phyloP scores from a whole-genome alignment of 352 stramenopile species.

The Pythium grandisporangium region DNA sequence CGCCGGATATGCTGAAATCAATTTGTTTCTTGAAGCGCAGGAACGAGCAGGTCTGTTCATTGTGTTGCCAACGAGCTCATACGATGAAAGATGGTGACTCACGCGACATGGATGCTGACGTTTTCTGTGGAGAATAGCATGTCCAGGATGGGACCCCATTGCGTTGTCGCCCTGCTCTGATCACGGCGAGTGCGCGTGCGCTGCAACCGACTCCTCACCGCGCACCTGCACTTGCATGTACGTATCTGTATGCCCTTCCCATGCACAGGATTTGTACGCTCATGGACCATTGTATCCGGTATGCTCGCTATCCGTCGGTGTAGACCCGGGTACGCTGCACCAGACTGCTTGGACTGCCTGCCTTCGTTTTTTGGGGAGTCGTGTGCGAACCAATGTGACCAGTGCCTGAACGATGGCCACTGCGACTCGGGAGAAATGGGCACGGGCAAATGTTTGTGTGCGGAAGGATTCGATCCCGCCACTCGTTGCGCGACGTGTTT shows the following conservation, averaged over 20 bases:
- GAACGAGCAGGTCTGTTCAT: conserved; percentile 48
- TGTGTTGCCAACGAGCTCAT: too few relatives aligned
- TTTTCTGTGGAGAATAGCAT: conserved; percentile 20
- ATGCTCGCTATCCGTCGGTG: neutral
- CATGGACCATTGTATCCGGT: too few relatives aligned
- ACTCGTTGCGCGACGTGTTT: conserved; percentile 74
- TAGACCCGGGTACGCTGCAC: conserved; percentile 52
- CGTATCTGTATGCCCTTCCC: conserved; percentile 11
- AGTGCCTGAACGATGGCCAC: conserved; percentile 63
- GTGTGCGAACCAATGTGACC: conserved; percentile 51
- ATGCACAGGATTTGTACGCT: neutral
- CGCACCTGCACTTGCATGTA: conserved; percentile 66
- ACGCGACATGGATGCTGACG: too few relatives aligned
- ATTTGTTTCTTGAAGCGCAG: conserved; percentile 75
- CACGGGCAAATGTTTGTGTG: conserved; percentile 59
- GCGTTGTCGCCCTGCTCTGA: conserved; percentile 37
- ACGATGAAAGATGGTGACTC: too few relatives aligned
- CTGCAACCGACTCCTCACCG: conserved; percentile 41
- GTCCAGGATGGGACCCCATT: conserved; percentile 61
- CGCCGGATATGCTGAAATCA: conserved; percentile 64
- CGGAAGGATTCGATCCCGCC: conserved; percentile 62
- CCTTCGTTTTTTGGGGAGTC: conserved; percentile 40
- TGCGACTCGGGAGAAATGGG: conserved; percentile 58
- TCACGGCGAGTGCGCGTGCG: conserved; percentile 67
- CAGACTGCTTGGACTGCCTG: conserved; percentile 61